Base-by-base conservation (phyloP, 1,284 basidiomycete genomes). In the Ceratobasidium sp. region DNA sequence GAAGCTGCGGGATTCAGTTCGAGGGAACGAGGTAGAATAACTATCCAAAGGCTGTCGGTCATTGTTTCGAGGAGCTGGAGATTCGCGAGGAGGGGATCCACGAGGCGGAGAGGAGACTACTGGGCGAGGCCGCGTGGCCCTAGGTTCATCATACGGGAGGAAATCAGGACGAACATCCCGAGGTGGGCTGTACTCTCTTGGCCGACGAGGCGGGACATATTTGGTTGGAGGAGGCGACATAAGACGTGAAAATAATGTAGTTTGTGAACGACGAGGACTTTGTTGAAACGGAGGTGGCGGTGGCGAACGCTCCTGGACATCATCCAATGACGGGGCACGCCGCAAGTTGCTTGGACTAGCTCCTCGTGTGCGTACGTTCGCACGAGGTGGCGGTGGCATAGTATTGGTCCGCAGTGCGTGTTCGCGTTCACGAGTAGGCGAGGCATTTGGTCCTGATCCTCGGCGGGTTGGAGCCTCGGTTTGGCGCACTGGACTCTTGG, bases 41-140 rank as follows among this genome's bases (percentile, higher is more conserved):
- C 59, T 31, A 31, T 71, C 54, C 54, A 71, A 19, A 11, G 27
- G 29, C 45, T 51, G 67, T 51, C 67, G 54, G 15, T 71, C 44
- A 29, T 19, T 31, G 6, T 24, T 44, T 71, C 67, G 67, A 29
- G 67, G 44, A 4, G 47, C 45, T 29, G 45, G 36, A 31, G 36
- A 22, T 47, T 71, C 67, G 31, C 67, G 67, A 60, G 67, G 67
- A 44, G 67, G 67, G 45, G 67, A 71, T 71, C 67, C 67, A 71
- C 67, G 67, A 59, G 67, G 67, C 6, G 67, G 67, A 6, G 67
- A 71, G 0, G 67, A 71, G 24, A 71, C 67, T 48, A 71, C 56
- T n/a, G 67, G 67, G 29, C 67, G 67, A 14, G 67, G 67, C 11
- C 67, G 67, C 6, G 45, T 24, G 17, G 60, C 44, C n/a, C 54